phyloP scores from a whole-genome alignment of 2,329 filamentous ascomycete species.

The Colletotrichum plurivorum region DNA sequence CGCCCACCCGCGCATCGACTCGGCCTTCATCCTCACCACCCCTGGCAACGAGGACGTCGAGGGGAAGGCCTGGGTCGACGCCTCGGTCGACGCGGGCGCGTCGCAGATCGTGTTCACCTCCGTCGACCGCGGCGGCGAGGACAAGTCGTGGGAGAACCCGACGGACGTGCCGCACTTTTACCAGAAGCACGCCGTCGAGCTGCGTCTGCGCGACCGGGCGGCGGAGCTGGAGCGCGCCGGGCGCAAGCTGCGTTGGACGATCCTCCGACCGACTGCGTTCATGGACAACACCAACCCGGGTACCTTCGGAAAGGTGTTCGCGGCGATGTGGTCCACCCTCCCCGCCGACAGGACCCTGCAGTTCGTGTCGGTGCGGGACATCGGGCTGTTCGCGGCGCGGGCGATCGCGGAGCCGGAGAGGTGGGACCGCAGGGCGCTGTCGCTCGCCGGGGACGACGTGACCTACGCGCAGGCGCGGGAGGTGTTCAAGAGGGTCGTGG shows the following conservation, averaged over 20 bases:
- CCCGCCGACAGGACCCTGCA: slow-evolving; percentile 44
- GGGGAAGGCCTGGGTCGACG: slow-evolving; percentile 45
- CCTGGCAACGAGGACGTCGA: slow-evolving; percentile 45
- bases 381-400: slow-evolving; percentile 43
- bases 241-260: slow-evolving; percentile 42
- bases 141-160: slow-evolving; percentile 44
- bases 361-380: slow-evolving; percentile 46
- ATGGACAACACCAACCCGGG: slow-evolving; percentile 47
- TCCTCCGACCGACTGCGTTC: slow-evolving; percentile 47
- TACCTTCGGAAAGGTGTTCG: slow-evolving; percentile 47
- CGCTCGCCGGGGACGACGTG: slow-evolving; percentile 40
- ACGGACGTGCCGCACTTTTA: slow-evolving; percentile 45
- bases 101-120: slow-evolving; percentile 53
- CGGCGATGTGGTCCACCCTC: slow-evolving; percentile 46
- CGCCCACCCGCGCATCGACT: slow-evolving; percentile 41
- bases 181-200: slow-evolving; percentile 42
- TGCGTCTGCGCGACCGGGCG: slow-evolving; percentile 39
- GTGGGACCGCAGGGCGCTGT: slow-evolving; percentile 39
- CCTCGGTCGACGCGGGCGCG: slow-evolving; percentile 57
- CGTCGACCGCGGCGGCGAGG: slow-evolving; percentile 46
- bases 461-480: slow-evolving; percentile 36
- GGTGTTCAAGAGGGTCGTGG: slow-evolving; percentile 31
- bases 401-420: slow-evolving; percentile 38
- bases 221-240: slow-evolving; percentile 16
- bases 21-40: slow-evolving; percentile 47